phyloP scores from a whole-genome alignment of 1,284 basidiomycete species.

The Microbotryomycetes sp. region DNA sequence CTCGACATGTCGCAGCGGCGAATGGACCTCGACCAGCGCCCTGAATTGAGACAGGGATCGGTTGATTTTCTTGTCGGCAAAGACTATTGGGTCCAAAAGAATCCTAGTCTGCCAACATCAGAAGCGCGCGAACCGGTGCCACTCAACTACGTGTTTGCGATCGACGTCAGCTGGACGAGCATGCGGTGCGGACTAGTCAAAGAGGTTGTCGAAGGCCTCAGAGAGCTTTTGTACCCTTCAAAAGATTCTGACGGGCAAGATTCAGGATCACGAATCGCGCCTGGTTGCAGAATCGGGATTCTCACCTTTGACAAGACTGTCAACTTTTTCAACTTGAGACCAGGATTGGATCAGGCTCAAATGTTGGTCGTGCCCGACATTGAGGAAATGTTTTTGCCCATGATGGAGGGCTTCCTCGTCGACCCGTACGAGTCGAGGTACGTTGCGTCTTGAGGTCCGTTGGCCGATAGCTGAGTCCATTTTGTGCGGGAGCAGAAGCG shows the following conservation, averaged over 20 bases:
- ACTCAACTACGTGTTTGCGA: slow-evolving; percentile 74
- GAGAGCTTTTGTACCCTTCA: slow-evolving; percentile 55
- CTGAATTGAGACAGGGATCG: slow-evolving; percentile 84
- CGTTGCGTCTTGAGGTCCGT: slow-evolving; percentile 24
- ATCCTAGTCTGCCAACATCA: slow-evolving; percentile 23
- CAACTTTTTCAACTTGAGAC: slow-evolving; percentile 86
- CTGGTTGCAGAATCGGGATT: slow-evolving; percentile 55
- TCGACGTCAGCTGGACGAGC: slow-evolving; percentile 75
- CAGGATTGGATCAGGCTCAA: slow-evolving; percentile 53
- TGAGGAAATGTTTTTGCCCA: slow-evolving; percentile 81
- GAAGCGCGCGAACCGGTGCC: slow-evolving; percentile 54
- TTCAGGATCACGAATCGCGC: neutral
- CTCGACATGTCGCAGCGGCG: slow-evolving; percentile 73
- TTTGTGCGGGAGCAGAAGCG: slow-evolving; percentile 3
- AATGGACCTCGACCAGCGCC: slow-evolving; percentile 72
- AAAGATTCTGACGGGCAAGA: slow-evolving; percentile 38
- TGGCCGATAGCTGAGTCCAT: neutral
- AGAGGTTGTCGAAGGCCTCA: slow-evolving; percentile 60
- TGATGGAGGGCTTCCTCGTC: slow-evolving; percentile 66
- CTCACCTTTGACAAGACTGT: slow-evolving; percentile 75
- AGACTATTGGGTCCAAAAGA: slow-evolving; percentile 78
- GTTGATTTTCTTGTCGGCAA: slow-evolving; percentile 81
- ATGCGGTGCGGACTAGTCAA: slow-evolving; percentile 66
- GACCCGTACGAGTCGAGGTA: slow-evolving; percentile 65
- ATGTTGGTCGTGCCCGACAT: slow-evolving; percentile 85